Percentiles rank a stretch among this genome's conserved stretches.
phyloP scores from a whole-genome alignment of 495 filamentous ascomycete species.

The Talaromyces ruber region DNA sequence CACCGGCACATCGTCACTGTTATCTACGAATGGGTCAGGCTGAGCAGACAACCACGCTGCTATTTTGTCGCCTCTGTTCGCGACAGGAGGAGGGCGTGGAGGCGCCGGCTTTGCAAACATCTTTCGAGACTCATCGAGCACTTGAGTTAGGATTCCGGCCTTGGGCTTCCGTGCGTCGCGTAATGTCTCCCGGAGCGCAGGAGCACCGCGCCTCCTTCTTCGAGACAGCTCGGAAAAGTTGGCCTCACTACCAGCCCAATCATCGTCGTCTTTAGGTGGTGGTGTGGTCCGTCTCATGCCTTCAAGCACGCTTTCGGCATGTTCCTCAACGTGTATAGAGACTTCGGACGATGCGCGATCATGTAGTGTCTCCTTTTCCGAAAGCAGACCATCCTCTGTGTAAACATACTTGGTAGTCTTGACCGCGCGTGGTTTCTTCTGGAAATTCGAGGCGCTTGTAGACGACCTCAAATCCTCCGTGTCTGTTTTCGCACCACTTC shows the following conservation, averaged over 20 bases:
- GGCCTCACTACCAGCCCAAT: constrained; percentile 35
- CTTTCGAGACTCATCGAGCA: constrained; percentile 43
- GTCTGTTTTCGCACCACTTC: neutral
- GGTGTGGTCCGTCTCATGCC: constrained; percentile 17
- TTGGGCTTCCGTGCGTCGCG: constrained; percentile 28
- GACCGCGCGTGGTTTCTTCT: constrained; percentile 2
- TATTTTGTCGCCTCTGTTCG: constrained; percentile 46
- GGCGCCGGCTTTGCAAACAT: constrained; percentile 46
- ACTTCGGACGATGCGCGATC: constrained; percentile 10
- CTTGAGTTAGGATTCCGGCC: constrained; percentile 39
- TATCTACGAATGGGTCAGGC: constrained; percentile 62
- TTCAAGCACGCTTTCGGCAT: constrained; percentile 18
- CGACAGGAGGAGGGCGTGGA: constrained; percentile 33
- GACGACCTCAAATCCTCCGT: constrained; percentile 16
- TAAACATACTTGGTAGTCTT: constrained; percentile 3
- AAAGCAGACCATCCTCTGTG: constrained; percentile 13
- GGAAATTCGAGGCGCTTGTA: constrained; percentile 9
- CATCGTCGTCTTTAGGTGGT: constrained; percentile 23
- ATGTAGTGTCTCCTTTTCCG: constrained; percentile 12
- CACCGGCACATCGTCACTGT: constrained; percentile 23
- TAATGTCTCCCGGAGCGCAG: constrained; percentile 1
- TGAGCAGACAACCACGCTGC: constrained; percentile 71
- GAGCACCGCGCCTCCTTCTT: constrained; percentile 20
- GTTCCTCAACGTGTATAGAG: constrained; percentile 5
- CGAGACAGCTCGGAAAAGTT: constrained; percentile 38